These are phyloP conservation scores for Alternaria hordeiaustralica DNA, from an alignment of 2,329 filamentous ascomycete species.

Conservation along the genomic window DNA sequence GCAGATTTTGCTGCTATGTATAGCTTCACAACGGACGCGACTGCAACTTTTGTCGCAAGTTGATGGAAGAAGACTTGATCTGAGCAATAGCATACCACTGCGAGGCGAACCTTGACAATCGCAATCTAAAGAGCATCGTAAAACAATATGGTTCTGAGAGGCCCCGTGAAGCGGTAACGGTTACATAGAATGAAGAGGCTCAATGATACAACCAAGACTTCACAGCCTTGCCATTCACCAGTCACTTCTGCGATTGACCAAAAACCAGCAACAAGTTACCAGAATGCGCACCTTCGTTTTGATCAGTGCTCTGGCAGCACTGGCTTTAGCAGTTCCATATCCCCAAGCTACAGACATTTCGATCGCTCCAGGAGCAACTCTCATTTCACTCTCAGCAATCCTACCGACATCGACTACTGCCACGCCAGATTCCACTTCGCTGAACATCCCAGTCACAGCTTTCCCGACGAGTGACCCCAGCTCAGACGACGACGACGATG, in stretches of 20 bases:
- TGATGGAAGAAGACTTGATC: conserved; percentile 7
- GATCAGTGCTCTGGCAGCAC: conserved; percentile 7
- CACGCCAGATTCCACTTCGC: conserved; percentile 22
- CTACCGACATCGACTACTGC: conserved; percentile 24
- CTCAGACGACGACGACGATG: conserved; percentile 5
- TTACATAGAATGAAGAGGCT: conserved; percentile 10
- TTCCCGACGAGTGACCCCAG: conserved; percentile 8
- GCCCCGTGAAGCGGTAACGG: conserved; percentile 1
- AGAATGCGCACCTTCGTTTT: conserved; percentile 21
- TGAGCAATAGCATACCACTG: conserved; percentile 6
- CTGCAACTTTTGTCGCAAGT: conserved; percentile 2
- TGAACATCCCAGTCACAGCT: conserved; percentile 31
- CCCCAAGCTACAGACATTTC: conserved; percentile 11
- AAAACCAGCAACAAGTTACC: background rate
- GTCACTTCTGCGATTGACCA: background rate
- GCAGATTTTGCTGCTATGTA: conserved; percentile 15
- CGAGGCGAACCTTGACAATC: conserved; percentile 21
- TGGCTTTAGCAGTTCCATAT: conserved; percentile 16
- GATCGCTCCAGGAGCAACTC: conserved; percentile 3
- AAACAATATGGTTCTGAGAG: conserved; percentile 14
- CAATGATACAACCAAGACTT: conserved; percentile 7
- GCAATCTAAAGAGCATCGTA: conserved; percentile 5
- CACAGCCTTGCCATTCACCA: background rate
- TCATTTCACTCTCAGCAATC: conserved; percentile 4
- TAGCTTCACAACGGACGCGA: conserved; percentile 15